phyloP scores from a whole-genome alignment of 805 yeast species.

The Starmera quercuum region DNA sequence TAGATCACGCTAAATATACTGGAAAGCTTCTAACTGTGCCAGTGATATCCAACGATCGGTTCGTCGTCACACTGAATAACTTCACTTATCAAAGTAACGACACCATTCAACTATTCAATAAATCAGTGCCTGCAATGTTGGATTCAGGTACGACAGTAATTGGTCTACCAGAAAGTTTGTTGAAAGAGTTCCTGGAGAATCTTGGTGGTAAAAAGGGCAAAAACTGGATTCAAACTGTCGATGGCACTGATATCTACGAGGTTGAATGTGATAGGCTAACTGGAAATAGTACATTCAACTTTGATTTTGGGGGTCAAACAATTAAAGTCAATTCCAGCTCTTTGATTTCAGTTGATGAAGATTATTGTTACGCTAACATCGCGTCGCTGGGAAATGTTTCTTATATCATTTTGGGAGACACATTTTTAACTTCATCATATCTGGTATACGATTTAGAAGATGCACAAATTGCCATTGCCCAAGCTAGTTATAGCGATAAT shows the following conservation, averaged over 20 bases:
- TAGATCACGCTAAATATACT: slow-evolving; percentile 45
- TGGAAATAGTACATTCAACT: background rate
- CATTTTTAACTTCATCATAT: slow-evolving; percentile 56
- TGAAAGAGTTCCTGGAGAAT: slow-evolving; percentile 19
- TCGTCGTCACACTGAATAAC: slow-evolving; percentile 7
- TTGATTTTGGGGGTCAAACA: background rate
- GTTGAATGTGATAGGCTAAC: slow-evolving; percentile 1
- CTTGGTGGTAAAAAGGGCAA: slow-evolving; percentile 23
- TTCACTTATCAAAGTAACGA: slow-evolving; percentile 10
- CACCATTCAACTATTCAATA: slow-evolving; percentile 7
- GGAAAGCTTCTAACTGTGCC: slow-evolving; percentile 43
- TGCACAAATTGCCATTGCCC: slow-evolving; percentile 48
- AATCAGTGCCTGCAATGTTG: slow-evolving; percentile 29
- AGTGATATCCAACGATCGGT: slow-evolving; percentile 30
- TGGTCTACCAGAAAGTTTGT: slow-evolving; percentile 31
- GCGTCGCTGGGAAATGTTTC: slow-evolving; percentile 19
- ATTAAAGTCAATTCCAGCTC: slow-evolving; percentile 1
- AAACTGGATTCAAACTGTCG: background rate
- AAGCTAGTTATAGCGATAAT: slow-evolving; percentile 19
- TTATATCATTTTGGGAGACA: slow-evolving; percentile 51
- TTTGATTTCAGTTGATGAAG: slow-evolving; percentile 10
- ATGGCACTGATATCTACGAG: background rate
- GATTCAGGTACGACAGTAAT: slow-evolving; percentile 56
- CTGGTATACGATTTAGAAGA: slow-evolving; percentile 60
- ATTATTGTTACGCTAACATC: slow-evolving; percentile 15